Percentiles rank a stretch among this genome's conserved stretches.
Evolutionary conservation across 2,329 filamentous ascomycete genomes (phyloP).

Genomic region (Diplocarpon mali): DNA sequence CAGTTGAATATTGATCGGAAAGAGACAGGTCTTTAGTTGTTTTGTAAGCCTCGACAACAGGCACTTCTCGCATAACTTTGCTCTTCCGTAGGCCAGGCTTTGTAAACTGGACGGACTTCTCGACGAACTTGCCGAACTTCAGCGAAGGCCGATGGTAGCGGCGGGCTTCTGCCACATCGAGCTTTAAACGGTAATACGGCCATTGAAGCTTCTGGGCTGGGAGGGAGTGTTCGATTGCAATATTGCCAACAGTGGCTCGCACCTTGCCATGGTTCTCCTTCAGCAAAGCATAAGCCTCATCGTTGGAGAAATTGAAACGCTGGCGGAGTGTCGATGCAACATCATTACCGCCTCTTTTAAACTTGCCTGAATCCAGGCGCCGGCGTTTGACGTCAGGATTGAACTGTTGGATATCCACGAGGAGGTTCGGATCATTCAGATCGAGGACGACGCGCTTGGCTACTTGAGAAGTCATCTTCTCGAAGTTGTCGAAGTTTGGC

Average conservation of each 20-base stretch:
- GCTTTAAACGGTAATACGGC: slow-evolving; percentile 88
- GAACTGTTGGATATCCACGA: slow-evolving; percentile 67
- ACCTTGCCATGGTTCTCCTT: slow-evolving; percentile 98
- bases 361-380: slow-evolving; percentile 33
- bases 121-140: slow-evolving; percentile 56
- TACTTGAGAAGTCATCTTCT: slow-evolving; percentile 58
- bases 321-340: slow-evolving; percentile 62
- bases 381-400: slow-evolving; percentile 50
- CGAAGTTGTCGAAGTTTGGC: slow-evolving; percentile 71
- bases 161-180: slow-evolving; percentile 60
- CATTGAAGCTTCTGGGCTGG: slow-evolving; percentile 85
- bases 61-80: slow-evolving; percentile 72
- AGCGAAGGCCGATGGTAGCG: slow-evolving; percentile 78
- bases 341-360: slow-evolving; percentile 56
- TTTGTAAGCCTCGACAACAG: slow-evolving; percentile 66
- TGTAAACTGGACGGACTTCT: slow-evolving; percentile 61
- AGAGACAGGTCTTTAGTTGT: slow-evolving; percentile 74
- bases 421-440: slow-evolving; percentile 75
- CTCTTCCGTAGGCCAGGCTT: slow-evolving; percentile 65
- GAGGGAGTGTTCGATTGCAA: slow-evolving; percentile 89
- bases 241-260: slow-evolving; percentile 78
- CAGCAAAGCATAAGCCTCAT: slow-evolving; percentile 87
- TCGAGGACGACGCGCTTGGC: slow-evolving; percentile 75
- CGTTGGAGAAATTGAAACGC: slow-evolving; percentile 93
- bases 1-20: slow-evolving; percentile 70